A percentile compares a stretch with the other conserved stretches of the same genome.
These are phyloP conservation scores for Achaetomium macrosporum DNA, from an alignment of 2,329 filamentous ascomycete genomes.

Conservation along the genomic window DNA sequence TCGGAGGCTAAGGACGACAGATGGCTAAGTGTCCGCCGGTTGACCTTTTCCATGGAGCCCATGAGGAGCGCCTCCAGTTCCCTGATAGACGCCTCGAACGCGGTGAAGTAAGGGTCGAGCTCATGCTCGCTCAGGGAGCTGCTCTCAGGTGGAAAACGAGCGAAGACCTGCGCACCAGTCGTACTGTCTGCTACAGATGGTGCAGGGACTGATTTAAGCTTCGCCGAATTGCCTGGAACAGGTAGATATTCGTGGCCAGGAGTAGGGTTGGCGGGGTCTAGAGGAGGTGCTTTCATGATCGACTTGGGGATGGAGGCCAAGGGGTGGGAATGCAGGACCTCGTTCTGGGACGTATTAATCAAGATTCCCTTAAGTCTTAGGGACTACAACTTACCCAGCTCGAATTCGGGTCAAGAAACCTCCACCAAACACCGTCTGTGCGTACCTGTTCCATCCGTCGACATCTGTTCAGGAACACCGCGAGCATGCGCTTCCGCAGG, in stretches of 20 bases:
- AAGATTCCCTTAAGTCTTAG: background rate
- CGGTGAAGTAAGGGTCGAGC: slow-evolving; percentile 90
- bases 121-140: slow-evolving; percentile 73
- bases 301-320: slow-evolving; percentile 90
- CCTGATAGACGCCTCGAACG: slow-evolving; percentile 86
- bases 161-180: slow-evolving; percentile 53
- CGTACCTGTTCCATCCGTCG: slow-evolving; percentile 86
- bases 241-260: slow-evolving; percentile 83
- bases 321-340: slow-evolving; percentile 90
- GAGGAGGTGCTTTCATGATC: slow-evolving; percentile 87
- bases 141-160: slow-evolving; percentile 76
- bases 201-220: slow-evolving; percentile 58
- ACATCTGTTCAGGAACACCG: slow-evolving; percentile 91
- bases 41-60: slow-evolving; percentile 95
- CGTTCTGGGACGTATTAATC: slow-evolving; percentile 55
- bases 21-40: slow-evolving; percentile 80
- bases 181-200: slow-evolving; percentile 29
- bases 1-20: slow-evolving; percentile 78
- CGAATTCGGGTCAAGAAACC: slow-evolving; percentile 93
- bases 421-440: slow-evolving; percentile 94
- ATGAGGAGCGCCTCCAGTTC: slow-evolving; percentile 83
- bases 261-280: slow-evolving; percentile 89
- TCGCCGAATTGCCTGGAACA: slow-evolving; percentile 77
- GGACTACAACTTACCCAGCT: slow-evolving; percentile 69
- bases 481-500: slow-evolving; percentile 90